Evolutionary conservation across 2,329 filamentous ascomycete genomes (phyloP), one percentile per base, ranked within the genome.

Genomic region (Dendrostoma leiphaemia): DNA sequence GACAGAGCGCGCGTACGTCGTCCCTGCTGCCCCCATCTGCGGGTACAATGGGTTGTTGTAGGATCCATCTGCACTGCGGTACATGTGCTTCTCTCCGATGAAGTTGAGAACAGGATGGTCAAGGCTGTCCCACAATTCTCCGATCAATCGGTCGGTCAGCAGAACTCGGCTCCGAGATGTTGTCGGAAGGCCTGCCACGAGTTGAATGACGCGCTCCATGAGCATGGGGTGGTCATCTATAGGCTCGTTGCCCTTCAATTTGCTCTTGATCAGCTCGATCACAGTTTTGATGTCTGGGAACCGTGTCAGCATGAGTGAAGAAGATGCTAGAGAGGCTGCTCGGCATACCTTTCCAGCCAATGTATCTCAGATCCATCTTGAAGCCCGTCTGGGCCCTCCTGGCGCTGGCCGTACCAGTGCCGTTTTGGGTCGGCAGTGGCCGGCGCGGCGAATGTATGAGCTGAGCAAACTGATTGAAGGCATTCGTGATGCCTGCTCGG

Each of bases 211-310:
- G 7, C 82, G 77, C 68, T 91, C 88, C 83, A 91, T 89, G 41
- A 90, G 74, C 77, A 90, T 88, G 2, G 85, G 88, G 71, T 88
- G 89, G 72, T 93, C 90, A 62, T 93, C 85, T 5, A 83, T 70
- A 10, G 86, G 74, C 45, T 82, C 74, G 54, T 79, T 78, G 1
- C 87, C 85, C 61, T 82, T 85, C 29, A 85, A 68, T 69, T 89
- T 85, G 57, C 73, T 77, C 51, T 80, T 78, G 54, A 90, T 72
- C 34, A 90, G 71, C 5, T 81, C 75, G 41, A 81, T 68, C 17
- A 90, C 71, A 0, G 87, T 89, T 62, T 80, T 79, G 41, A 88
- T 65, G 60, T 90, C 87, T 75, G 69, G 63, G 34, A 69, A 47
- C 65, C 5, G 2, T 13, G 35, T 59, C 24, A 53, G 29, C 17